A percentile compares a stretch with the other conserved stretches of the same genome.
These are phyloP conservation scores for Platanthera guangdongensis DNA, from an alignment of 106 monocot species.

Conservation along the genomic window DNA sequence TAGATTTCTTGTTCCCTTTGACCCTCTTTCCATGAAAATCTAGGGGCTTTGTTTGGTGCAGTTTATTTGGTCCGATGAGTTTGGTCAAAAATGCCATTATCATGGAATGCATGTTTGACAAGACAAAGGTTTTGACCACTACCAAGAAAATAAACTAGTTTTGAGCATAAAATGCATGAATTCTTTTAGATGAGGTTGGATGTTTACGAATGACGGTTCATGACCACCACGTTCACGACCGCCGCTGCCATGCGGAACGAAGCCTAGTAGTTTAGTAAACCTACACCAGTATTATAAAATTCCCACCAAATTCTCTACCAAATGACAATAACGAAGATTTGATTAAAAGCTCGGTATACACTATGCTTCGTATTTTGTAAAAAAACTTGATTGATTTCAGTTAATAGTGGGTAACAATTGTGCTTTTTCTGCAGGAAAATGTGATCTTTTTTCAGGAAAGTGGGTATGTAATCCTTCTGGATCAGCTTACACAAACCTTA, in stretches of 20 bases:
- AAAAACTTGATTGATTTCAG: background rate
- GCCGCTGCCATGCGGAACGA: too few relatives aligned
- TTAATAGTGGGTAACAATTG: background rate
- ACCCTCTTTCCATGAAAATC: background rate
- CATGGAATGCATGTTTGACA: too few relatives aligned
- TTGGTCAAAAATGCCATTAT: too few relatives aligned
- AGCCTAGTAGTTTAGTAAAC: too few relatives aligned
- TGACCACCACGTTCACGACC: too few relatives aligned
- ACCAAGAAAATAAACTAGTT: too few relatives aligned
- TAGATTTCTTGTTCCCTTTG: background rate
- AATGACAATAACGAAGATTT: background rate
- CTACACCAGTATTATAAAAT: background rate
- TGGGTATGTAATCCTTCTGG: slow-evolving; percentile 34
- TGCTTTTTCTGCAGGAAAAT: slow-evolving; percentile 20
- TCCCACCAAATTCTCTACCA: background rate
- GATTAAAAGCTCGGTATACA: background rate
- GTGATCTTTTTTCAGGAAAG: slow-evolving; percentile 31
- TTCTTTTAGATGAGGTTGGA: too few relatives aligned
- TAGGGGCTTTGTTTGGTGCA: background rate
- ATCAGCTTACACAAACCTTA: slow-evolving; percentile 40
- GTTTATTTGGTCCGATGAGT: too few relatives aligned
- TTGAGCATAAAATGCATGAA: too few relatives aligned
- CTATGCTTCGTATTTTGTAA: background rate
- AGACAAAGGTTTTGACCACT: too few relatives aligned
- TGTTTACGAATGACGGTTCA: too few relatives aligned